Evolutionary conservation across 805 yeast species (phyloP).

Genomic region (Kodamaea restingae): DNA sequence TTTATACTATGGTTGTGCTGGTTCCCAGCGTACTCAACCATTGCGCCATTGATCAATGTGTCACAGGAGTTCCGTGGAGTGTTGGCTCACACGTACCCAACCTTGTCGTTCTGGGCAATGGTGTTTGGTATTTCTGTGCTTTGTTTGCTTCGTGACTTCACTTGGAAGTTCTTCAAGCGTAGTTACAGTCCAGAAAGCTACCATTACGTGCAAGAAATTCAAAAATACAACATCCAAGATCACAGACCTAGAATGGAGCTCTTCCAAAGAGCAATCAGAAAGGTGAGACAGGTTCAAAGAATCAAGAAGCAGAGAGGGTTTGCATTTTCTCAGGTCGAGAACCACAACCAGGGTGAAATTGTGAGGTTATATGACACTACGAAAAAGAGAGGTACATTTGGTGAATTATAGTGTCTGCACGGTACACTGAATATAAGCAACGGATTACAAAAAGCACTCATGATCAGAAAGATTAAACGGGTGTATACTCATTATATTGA

Average conservation of each 20-base stretch:
- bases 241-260: constrained; percentile 95
- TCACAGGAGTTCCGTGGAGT: constrained; percentile 85
- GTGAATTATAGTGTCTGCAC: constrained; percentile 7
- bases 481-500: no score
- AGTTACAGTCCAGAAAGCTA: constrained; percentile 88
- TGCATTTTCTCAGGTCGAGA: constrained; percentile 93
- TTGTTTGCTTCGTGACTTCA: constrained; percentile 80
- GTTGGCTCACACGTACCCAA: constrained; percentile 67
- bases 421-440: no score
- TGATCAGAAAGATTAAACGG: no score
- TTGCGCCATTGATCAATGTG: constrained; percentile 80
- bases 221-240: constrained; percentile 89
- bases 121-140: constrained; percentile 68
- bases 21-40: constrained; percentile 79
- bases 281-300: constrained; percentile 96
- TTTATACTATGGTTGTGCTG: constrained; percentile 76
- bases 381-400: constrained; percentile 59
- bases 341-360: constrained; percentile 85
- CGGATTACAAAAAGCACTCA: no score
- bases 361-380: constrained; percentile 95
- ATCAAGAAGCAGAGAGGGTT: constrained; percentile 98
- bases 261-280: constrained; percentile 94
- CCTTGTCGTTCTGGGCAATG: constrained; percentile 80
- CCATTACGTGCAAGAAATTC: constrained; percentile 95
- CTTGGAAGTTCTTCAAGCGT: constrained; percentile 93